Conservation (phyloP, 2,329 filamentous ascomycete genomes). For the Myotisia sp. region DNA sequence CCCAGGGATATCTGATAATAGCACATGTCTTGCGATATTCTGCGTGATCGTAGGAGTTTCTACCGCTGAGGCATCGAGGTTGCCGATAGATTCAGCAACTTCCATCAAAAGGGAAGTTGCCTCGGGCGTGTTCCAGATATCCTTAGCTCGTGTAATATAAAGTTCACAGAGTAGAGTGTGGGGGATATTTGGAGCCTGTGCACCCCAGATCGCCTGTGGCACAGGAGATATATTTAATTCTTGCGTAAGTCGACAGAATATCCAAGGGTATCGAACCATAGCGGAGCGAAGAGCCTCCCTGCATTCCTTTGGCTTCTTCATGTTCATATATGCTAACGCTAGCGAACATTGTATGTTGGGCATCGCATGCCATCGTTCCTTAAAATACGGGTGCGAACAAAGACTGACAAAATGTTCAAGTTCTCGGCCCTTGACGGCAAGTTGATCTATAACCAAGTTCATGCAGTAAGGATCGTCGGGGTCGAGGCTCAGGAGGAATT, state of each 20-base stretch:
- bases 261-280: conserved; percentile 66
- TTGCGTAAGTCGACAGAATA: conserved; percentile 66
- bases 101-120: conserved; percentile 54
- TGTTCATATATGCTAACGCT: conserved; percentile 59
- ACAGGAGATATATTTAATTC: conserved; percentile 61
- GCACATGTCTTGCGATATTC: conserved; percentile 58
- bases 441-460: conserved; percentile 63
- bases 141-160: conserved; percentile 62
- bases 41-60: conserved; percentile 35
- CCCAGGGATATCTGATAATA: conserved; percentile 59
- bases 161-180: conserved; percentile 59
- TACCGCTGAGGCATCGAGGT: no score
- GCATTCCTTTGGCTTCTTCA: conserved; percentile 52
- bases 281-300: conserved; percentile 51
- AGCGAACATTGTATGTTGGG: conserved; percentile 63
- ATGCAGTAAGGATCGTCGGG: conserved; percentile 71
- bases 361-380: conserved; percentile 40
- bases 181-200: conserved; percentile 49
- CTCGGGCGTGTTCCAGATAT: conserved; percentile 72
- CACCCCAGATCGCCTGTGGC: conserved; percentile 72
- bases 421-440: conserved; percentile 69
- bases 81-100: conserved; percentile 47
- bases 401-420: conserved; percentile 62
- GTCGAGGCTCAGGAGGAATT: conserved; percentile 63
- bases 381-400: conserved; percentile 38